Evolutionary conservation across 2,329 filamentous ascomycete genomes (phyloP), one percentile per base, ranked within the genome.

Genomic region (Escovopsis weberi): DNA sequence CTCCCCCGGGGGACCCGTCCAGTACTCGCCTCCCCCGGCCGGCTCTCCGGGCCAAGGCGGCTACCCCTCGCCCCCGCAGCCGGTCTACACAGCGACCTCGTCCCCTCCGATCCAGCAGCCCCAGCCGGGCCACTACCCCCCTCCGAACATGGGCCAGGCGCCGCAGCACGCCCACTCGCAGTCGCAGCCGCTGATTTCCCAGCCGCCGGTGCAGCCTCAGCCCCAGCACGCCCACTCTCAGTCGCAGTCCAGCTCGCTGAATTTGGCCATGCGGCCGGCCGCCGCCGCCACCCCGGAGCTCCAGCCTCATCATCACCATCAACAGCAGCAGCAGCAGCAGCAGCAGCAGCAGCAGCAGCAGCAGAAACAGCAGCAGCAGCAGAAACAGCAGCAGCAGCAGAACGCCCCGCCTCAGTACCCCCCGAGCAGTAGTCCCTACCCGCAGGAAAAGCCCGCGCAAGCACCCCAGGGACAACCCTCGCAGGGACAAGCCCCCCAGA

Each of bases 391-490:
- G 15, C 43, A 45, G 32, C 56, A 53, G 39, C 53, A 53, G 18
- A 58, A 59, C 30, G 56, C 57, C 6, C 54, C 53, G 15, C 59
- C 56, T 15, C 56, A 57, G 15, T 57, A 54, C 15, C 56, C 54
- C 33, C 54, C 58, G 30, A 47, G 56, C 45, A 47, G 56, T 43
- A 51, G 41, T 30, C 43, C 49, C 6, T 40, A 44, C 19, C 41
- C 43, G 11, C 40, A 33, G 26, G 43, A 45, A 26, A 45, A 45
- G 39, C 36, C 35, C 28, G 30, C 15, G 4, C 43, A 41, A 12
- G 33, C 9, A 28, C 45, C 36, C 38, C 49, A 36, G 11, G 36
- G 36, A 19, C 36, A 7, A 6, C 36, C 23, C 18, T 15, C 15
- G 15, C 49, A 36, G 11, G 36, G 36, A 19, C 36, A 7, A 6